phyloP scores from a whole-genome alignment of 352 stramenopile genomes.

The Globisporangium camurandrum region DNA sequence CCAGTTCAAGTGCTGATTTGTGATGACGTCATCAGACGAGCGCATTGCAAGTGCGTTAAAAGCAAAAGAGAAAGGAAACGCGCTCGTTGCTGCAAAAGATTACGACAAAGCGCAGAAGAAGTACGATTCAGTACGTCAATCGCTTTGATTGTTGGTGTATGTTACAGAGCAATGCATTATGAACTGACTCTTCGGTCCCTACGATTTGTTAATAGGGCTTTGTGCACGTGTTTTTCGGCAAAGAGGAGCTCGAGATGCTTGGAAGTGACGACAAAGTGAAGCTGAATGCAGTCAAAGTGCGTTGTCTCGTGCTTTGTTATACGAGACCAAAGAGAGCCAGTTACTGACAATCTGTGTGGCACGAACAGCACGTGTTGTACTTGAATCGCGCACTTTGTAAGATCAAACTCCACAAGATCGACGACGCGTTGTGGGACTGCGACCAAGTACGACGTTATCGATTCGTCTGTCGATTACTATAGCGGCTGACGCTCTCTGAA shows the following conservation, averaged over 20 bases:
- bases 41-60: conserved; percentile 55
- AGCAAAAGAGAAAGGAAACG: conserved; percentile 79
- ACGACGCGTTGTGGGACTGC: conserved; percentile 79
- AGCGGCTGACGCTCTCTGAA: not conserved
- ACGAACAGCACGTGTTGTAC: conserved; percentile 52
- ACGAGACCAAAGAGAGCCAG: too few species aligned
- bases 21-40: conserved; percentile 35
- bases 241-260: conserved; percentile 82
- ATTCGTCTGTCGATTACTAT: not conserved
- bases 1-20: not conserved
- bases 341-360: too few species aligned
- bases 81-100: conserved; percentile 50
- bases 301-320: not conserved
- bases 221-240: conserved; percentile 82
- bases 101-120: conserved; percentile 77
- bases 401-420: conserved; percentile 79
- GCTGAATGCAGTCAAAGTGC: conserved; percentile 72
- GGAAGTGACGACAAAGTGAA: conserved; percentile 64
- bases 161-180: not conserved
- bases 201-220: conserved; percentile 40
- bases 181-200: not conserved
- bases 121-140: conserved; percentile 62
- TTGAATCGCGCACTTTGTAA: conserved; percentile 80
- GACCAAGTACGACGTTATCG: conserved; percentile 40
- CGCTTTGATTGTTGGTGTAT: not conserved